These are phyloP conservation scores for Sporothrix globosa DNA, from an alignment of 2,329 filamentous ascomycete species.

Conservation along the genomic window DNA sequence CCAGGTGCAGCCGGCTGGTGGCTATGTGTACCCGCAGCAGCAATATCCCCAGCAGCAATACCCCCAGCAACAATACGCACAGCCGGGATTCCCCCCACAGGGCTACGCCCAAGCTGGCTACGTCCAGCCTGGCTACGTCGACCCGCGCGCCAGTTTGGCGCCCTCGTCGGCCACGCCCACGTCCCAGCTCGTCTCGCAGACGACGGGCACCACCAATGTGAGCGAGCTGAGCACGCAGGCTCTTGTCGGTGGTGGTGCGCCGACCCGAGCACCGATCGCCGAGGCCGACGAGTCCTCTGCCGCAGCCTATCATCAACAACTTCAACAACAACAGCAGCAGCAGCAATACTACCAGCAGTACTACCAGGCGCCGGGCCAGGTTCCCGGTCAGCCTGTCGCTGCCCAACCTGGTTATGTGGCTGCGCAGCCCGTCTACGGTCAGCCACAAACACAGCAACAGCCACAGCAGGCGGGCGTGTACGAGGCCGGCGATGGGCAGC, in stretches of 20 bases:
- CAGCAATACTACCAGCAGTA: slow-evolving; percentile 24
- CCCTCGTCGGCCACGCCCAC: slow-evolving; percentile 16
- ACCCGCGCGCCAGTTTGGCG: slow-evolving; percentile 24
- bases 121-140: slow-evolving; percentile 1
- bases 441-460: slow-evolving; percentile 22
- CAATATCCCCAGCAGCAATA: neutral
- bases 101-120: neutral
- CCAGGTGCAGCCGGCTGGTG: slow-evolving; percentile 13
- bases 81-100: slow-evolving; percentile 7
- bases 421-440: slow-evolving; percentile 22
- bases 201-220: slow-evolving; percentile 35
- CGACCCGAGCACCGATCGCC: slow-evolving; percentile 34
- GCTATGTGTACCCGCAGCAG: neutral
- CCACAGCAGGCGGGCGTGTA: slow-evolving; percentile 10
- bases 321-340: slow-evolving; percentile 15
- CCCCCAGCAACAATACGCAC: neutral
- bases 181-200: slow-evolving; percentile 32
- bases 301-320: slow-evolving; percentile 12
- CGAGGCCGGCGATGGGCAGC: neutral
- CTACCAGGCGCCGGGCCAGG: neutral
- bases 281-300: slow-evolving; percentile 35
- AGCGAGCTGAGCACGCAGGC: slow-evolving; percentile 36
- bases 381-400: neutral
- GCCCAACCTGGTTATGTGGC: neutral
- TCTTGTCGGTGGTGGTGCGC: slow-evolving; percentile 11